phyloP scores from a whole-genome alignment of 768 basidiomycete genomes.

The Lyophyllum decastes region DNA sequence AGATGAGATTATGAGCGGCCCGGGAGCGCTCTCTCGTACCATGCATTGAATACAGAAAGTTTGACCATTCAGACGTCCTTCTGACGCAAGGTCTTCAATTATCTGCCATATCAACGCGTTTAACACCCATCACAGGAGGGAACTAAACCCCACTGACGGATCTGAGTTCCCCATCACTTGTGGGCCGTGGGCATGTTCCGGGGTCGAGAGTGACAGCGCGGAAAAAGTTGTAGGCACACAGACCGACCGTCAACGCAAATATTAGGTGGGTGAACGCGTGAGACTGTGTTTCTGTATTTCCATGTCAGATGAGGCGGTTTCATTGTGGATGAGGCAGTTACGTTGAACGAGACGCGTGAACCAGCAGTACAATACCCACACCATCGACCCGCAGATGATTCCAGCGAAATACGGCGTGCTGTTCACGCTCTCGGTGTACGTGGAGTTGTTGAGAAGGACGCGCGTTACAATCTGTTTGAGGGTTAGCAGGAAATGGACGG shows the following conservation, averaged over 20 bases:
- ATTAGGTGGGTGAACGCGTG: conserved; percentile 75
- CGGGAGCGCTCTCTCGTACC: conserved; percentile 44
- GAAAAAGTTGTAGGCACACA: conserved; percentile 91
- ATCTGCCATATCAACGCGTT: conserved; percentile 46
- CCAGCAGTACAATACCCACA: conserved; percentile 90
- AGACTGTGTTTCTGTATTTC: conserved; percentile 65
- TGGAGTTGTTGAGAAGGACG: conserved; percentile 79
- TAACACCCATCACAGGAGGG: not conserved
- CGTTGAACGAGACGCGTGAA: conserved; percentile 72
- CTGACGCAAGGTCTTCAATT: conserved; percentile 87
- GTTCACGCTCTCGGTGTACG: conserved; percentile 80
- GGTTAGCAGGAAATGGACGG: conserved; percentile 12
- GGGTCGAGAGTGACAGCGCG: conserved; percentile 87
- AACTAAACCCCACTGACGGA: conserved; percentile 53
- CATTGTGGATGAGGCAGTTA: conserved; percentile 32
- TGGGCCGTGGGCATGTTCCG: conserved; percentile 80
- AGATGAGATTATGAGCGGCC: not conserved
- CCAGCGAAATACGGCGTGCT: conserved; percentile 92
- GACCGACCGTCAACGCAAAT: conserved; percentile 67
- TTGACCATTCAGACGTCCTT: conserved; percentile 89
- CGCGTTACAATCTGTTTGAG: conserved; percentile 71
- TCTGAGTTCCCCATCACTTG: conserved; percentile 84
- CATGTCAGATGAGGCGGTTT: conserved; percentile 25
- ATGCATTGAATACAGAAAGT: conserved; percentile 97
- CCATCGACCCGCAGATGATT: conserved; percentile 81